phyloP scores from a whole-genome alignment of 2,329 filamentous ascomycete genomes.

The Alternaria viburni region DNA sequence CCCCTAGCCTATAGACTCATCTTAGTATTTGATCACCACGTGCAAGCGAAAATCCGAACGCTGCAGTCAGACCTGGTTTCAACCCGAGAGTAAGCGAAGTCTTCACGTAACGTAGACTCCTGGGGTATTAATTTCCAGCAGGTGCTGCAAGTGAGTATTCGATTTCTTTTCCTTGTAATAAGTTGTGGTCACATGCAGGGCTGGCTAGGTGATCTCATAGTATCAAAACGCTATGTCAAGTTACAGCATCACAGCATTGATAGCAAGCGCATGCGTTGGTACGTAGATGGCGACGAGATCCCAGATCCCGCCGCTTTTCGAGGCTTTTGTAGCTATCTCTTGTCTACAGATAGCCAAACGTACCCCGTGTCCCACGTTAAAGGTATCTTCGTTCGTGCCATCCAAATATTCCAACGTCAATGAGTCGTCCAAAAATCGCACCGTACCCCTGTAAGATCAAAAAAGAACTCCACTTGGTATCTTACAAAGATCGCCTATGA shows the following conservation, averaged over 20 bases:
- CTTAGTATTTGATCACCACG: background rate
- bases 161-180: background rate
- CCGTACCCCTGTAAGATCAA: conserved; percentile 1
- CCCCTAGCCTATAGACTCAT: background rate
- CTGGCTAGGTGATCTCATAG: background rate
- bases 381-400: conserved; percentile 11
- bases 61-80: background rate
- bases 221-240: background rate
- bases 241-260: background rate
- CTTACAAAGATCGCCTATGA: conserved; percentile 9
- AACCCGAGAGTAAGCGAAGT: background rate
- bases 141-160: background rate
- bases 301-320: background rate
- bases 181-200: background rate
- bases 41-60: background rate
- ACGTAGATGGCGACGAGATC: background rate
- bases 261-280: background rate
- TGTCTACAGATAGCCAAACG: conserved; percentile 4
- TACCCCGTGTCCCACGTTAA: background rate
- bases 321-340: conserved; percentile 3
- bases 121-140: background rate
- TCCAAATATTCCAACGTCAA: conserved; percentile 1
- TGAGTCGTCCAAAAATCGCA: conserved; percentile 4
- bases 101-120: background rate
- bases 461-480: conserved; percentile 7